These are phyloP conservation scores for Huntiella bhutanensis DNA, from an alignment of 2,329 filamentous ascomycete genomes.

Conservation along the genomic window DNA sequence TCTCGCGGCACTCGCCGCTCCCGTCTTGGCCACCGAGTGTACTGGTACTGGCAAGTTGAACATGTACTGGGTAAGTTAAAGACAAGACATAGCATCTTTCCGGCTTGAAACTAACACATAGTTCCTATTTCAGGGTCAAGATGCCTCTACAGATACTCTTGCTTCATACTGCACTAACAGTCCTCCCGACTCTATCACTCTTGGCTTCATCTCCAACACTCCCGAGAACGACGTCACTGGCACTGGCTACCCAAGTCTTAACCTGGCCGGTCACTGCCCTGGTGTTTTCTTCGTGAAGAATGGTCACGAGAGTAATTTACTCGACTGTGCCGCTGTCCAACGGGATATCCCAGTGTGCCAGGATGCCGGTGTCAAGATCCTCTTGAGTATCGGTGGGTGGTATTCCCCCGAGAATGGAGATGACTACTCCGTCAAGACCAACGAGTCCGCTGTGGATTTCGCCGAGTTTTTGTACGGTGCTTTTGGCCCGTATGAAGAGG, in stretches of 20 bases:
- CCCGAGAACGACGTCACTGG: conserved; percentile 20
- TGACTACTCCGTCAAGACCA: conserved; percentile 19
- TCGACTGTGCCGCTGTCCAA: conserved; percentile 21
- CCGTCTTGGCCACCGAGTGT: conserved; percentile 13
- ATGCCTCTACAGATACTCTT: conserved; percentile 16
- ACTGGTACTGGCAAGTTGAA: conserved; percentile 19
- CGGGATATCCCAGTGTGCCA: conserved; percentile 25
- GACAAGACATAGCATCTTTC: neutral
- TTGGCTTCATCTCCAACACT: conserved; percentile 21
- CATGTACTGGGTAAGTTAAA: conserved; percentile 22
- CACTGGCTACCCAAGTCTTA: conserved; percentile 21
- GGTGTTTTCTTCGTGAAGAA: conserved; percentile 15
- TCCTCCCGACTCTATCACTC: conserved; percentile 21
- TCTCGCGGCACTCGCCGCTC: conserved; percentile 14
- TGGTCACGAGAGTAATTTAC: conserved; percentile 16
- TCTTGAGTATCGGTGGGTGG: conserved; percentile 22
- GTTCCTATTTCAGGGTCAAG: conserved; percentile 19
- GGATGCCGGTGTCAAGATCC: conserved; percentile 23
- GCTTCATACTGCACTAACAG: conserved; percentile 19
- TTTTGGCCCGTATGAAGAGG: conserved; percentile 20
- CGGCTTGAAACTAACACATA: conserved; percentile 1
- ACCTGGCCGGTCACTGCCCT: conserved; percentile 23
- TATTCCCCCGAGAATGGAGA: conserved; percentile 12
- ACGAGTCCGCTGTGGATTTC: conserved; percentile 19
- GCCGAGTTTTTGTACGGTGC: conserved; percentile 22